These are phyloP conservation scores for Polyporus arcularius DNA, from an alignment of 768 basidiomycete genomes.

Conservation along the genomic window DNA sequence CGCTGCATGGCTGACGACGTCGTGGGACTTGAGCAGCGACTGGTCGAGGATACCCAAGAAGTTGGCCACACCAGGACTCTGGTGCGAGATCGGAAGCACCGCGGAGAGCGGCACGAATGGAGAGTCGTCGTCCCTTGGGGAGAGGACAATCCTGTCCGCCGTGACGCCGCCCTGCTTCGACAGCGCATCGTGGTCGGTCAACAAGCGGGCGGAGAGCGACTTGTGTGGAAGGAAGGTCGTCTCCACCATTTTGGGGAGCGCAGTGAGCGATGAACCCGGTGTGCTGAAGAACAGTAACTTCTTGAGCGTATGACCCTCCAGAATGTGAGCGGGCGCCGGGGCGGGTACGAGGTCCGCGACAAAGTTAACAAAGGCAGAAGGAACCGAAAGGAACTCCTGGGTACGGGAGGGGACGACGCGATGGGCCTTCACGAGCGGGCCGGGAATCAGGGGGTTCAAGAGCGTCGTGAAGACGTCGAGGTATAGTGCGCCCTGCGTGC, in stretches of 20 bases:
- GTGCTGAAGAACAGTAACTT: constrained; percentile 64
- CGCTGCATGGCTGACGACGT: constrained; percentile 67
- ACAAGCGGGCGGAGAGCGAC: constrained; percentile 56
- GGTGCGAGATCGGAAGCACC: constrained; percentile 55
- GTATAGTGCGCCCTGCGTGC: constrained; percentile 66
- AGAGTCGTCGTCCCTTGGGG: constrained; percentile 40
- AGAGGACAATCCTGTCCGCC: constrained; percentile 68
- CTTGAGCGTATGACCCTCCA: constrained; percentile 35
- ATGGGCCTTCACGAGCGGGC: constrained; percentile 51
- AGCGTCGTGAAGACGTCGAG: constrained; percentile 69
- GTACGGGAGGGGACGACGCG: constrained; percentile 59
- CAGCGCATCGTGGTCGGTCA: constrained; percentile 74
- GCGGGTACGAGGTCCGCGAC: constrained; percentile 26
- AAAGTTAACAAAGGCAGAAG: constrained; percentile 47
- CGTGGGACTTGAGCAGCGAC: constrained; percentile 75
- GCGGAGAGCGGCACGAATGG: constrained; percentile 54
- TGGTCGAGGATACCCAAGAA: constrained; percentile 79
- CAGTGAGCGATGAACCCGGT: constrained; percentile 54
- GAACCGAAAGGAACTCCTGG: constrained; percentile 49
- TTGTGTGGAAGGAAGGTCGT: constrained; percentile 57
- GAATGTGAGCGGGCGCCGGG: constrained; percentile 30
- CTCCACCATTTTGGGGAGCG: constrained; percentile 51
- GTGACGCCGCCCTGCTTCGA: constrained; percentile 72
- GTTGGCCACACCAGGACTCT: constrained; percentile 54
- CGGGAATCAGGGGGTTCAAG: constrained; percentile 40